Evolutionary conservation across 768 basidiomycete genomes (phyloP).

Genomic region (Cubamyces sp.): DNA sequence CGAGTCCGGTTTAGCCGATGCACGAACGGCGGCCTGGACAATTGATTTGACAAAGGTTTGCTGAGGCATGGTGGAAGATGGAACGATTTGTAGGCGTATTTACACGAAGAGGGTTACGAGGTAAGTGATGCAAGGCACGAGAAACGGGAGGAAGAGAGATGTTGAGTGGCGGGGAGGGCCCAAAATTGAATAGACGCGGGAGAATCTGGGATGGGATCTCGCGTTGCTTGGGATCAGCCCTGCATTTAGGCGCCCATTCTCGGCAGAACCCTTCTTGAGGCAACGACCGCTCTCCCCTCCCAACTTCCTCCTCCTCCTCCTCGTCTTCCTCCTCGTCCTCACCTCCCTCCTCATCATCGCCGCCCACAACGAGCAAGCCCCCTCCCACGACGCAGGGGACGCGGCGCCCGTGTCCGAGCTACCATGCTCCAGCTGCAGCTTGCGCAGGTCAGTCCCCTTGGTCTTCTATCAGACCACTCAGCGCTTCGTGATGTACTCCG

Average conservation of each 20-base stretch:
- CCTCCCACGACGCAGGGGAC: conserved; percentile 10
- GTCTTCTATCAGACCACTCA: conserved; percentile 25
- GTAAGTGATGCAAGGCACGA: not conserved
- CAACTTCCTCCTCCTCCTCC: not conserved
- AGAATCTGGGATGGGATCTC: conserved; percentile 14
- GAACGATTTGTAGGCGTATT: not conserved
- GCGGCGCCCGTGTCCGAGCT: conserved; percentile 10
- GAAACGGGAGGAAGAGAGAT: not conserved
- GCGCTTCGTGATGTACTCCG: conserved; percentile 26
- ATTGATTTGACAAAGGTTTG: not conserved
- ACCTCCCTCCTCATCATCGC: not conserved
- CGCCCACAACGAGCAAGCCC: conserved; percentile 19
- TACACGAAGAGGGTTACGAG: not conserved
- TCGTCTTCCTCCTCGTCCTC: not conserved
- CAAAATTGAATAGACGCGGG: conserved; percentile 29
- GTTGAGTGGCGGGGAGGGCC: conserved; percentile 12
- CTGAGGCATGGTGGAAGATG: not conserved
- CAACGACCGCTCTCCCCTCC: not conserved
- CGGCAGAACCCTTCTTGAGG: not conserved
- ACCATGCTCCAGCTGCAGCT: conserved; percentile 25
- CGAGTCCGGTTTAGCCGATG: no score
- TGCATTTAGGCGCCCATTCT: not conserved
- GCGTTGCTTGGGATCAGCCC: conserved; percentile 1
- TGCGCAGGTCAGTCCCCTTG: conserved; percentile 22
- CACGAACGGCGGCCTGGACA: no score